Base-by-base conservation (phyloP, 2,329 filamentous ascomycete genomes). In the Pestalotiopsis sp. region DNA sequence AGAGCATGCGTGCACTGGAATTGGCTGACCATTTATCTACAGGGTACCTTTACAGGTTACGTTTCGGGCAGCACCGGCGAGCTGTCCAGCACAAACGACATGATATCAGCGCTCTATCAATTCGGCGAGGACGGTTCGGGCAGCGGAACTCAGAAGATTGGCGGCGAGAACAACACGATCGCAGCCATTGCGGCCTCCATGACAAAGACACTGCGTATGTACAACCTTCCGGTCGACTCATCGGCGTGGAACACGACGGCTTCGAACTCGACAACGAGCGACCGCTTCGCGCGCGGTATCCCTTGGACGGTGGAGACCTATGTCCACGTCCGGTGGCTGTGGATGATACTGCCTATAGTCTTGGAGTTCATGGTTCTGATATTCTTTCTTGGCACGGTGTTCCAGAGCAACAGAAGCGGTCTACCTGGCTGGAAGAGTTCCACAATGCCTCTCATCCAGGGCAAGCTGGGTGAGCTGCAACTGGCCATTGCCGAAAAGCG, bases 361-460 rank as follows among this genome's bases (percentile, higher is more conserved):
- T 57, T 71, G 52, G 69, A 71, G 57, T 62, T 41, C 3, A 25
- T 68, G 41, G 61, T 62, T 1, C 58, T 71, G 27, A n/a, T 36
- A 4, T 69, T 71, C 61, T 49, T 71, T 5, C 9, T 68, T 20
- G n/a, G 62, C 25, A 68, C 68, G 27, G 68, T 71, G 9, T 17
- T 69, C 27, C 61, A 69, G 45, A 68, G 68, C 63, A 68, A 68
- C 23, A 9, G 12, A 7, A 69, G 65, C 68, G 70, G 70, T 27
- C 57, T 71, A 6, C 63, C 70, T 31, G 57, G 67, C n/a, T 71
- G 68, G 69, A 69, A 71, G 68, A 69, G 69, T 41, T 70, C 69
- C 4, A 70, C 67, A 39, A 23, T 70, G 65, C 69, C 69, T 13
- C 66, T 70, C 41, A 56, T 70, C 7, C 64, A 70, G 31, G 69